phyloP scores from a whole-genome alignment of 1,139 yeast genomes.

The Petasospora fabianii region DNA sequence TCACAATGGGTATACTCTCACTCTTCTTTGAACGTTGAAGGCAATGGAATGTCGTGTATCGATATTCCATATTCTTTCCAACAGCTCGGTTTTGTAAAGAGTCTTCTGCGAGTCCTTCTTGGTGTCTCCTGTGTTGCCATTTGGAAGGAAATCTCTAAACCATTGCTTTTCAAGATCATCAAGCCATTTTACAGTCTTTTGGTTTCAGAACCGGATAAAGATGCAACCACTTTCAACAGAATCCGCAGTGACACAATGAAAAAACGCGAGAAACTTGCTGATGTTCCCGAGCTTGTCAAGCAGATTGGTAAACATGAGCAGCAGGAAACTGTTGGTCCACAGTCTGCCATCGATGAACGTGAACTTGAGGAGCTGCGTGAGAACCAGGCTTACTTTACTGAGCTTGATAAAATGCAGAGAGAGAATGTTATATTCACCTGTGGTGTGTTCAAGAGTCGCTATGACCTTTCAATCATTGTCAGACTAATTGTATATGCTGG shows the following conservation, averaged over 20 bases:
- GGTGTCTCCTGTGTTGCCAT: slow-evolving; percentile 59
- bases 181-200: slow-evolving; percentile 45
- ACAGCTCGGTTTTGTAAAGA: slow-evolving; percentile 40
- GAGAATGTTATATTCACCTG: slow-evolving; percentile 22
- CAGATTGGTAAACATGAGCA: slow-evolving; percentile 12
- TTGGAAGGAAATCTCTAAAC: slow-evolving; percentile 72
- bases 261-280: slow-evolving; percentile 35
- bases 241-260: slow-evolving; percentile 28
- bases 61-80: slow-evolving; percentile 38
- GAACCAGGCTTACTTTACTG: slow-evolving; percentile 16
- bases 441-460: slow-evolving; percentile 35
- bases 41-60: slow-evolving; percentile 12
- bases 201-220: slow-evolving; percentile 13
- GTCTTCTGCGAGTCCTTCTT: slow-evolving; percentile 44
- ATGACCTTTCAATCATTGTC: slow-evolving; percentile 72
- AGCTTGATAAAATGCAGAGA: slow-evolving; percentile 23
- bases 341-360: slow-evolving; percentile 21
- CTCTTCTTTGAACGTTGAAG: slow-evolving; percentile 27
- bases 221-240: slow-evolving; percentile 18
- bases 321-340: slow-evolving; percentile 24
- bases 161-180: slow-evolving; percentile 47
- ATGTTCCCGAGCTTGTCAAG: slow-evolving; percentile 34
- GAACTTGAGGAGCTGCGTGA: slow-evolving; percentile 22
- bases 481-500: slow-evolving; percentile 75
- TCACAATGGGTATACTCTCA: slow-evolving; percentile 24